Evolutionary conservation across 257 asterid species (phyloP), one percentile per base, ranked within the genome.

Genomic region (Verbascum thapsus): DNA sequence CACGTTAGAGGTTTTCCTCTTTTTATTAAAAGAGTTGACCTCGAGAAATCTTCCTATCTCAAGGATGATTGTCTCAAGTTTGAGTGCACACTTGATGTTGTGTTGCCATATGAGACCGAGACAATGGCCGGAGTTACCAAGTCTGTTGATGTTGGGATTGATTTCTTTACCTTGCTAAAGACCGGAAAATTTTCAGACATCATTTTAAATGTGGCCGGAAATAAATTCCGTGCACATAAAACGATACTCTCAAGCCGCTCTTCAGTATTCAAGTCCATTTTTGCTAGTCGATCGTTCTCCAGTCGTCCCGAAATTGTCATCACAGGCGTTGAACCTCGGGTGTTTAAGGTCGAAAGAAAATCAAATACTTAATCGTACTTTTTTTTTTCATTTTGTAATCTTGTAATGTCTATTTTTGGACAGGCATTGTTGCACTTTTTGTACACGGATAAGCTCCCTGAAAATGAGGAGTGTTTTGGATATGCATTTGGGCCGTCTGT

Each of bases 61-160:
- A 54, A 54, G 22, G 61, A 54, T 7, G 61, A 34, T 8, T 54
- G 61, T 15, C 15, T 54, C 8, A 54, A 54, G 16, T 30, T 54
- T 8, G 44, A 32, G 16, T 54, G 22, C 61, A 54, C 26, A 13
- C 7, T 54, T 34, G 22, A 13, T 13, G 44, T 54, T 35, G 44
- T 54, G n/a, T 35, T 34, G 44, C 22, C 61, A 1, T 34, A 20
- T 53, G 43, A 15, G 32, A 26, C 32, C 32, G 32, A 26, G 32
- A 26, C 32, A 26, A 26, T 26, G 32, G 32, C 5, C 5, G 32
- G 32, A 26, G 5, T 26, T 26, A 2, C 3, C 2, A 26, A 17
- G 18, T 10, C 11, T 23, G 8, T 2, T 53, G 10, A 53, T 11
- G 10, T 26, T n/a, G 41, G 40, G 20, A 6, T 13, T 30, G 41